Evolutionary conservation across 257 asterid species (phyloP).

Genomic region (Jacaranda copaia): DNA sequence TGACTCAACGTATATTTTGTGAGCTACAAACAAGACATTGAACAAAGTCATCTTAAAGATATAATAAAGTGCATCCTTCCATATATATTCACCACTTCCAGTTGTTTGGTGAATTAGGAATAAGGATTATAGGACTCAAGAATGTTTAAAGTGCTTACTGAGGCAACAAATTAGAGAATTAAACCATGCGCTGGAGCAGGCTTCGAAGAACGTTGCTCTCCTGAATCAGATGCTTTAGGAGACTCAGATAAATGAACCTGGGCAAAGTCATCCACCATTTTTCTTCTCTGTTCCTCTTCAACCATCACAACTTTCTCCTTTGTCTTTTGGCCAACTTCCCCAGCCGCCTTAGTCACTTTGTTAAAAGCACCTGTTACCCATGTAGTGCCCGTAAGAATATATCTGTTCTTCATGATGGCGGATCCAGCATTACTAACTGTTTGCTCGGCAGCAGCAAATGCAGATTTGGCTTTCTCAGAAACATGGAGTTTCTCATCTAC

Average conservation of each 20-base stretch:
- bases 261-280: constrained; percentile 86
- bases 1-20: constrained; percentile 24
- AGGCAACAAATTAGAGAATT: constrained; percentile 58
- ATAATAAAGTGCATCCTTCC: constrained; percentile 42
- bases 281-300: constrained; percentile 84
- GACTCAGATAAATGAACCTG: constrained; percentile 84
- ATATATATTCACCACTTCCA: constrained; percentile 8
- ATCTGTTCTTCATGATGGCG: constrained; percentile 89
- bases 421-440: constrained; percentile 82
- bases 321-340: constrained; percentile 84
- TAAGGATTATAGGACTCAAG: constrained; percentile 29
- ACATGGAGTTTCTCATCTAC: constrained; percentile 89
- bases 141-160: constrained; percentile 26
- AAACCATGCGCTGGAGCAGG: constrained; percentile 69
- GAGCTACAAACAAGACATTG: constrained; percentile 37
- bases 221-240: constrained; percentile 64
- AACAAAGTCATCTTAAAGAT: constrained; percentile 35
- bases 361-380: constrained; percentile 91
- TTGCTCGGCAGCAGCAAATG: constrained; percentile 85
- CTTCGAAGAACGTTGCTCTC: constrained; percentile 65
- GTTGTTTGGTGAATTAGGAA: constrained; percentile 26
- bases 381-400: constrained; percentile 77
- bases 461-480: constrained; percentile 87
- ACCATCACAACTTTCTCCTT: constrained; percentile 81
- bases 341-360: constrained; percentile 85